Base-by-base conservation (phyloP, 2,329 filamentous ascomycete species). In the Aureobasidium subglaciale region DNA sequence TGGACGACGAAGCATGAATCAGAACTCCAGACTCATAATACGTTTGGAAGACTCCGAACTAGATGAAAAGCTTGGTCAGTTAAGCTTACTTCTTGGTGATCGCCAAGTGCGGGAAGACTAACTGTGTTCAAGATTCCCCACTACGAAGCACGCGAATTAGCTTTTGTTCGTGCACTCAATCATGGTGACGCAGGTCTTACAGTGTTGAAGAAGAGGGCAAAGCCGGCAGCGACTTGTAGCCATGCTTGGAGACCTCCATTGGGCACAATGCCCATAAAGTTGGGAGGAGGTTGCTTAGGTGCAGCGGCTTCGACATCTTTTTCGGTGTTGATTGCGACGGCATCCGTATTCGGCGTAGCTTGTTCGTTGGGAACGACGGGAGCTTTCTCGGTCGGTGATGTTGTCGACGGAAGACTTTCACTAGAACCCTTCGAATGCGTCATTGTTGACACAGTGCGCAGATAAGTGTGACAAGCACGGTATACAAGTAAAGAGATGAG, bases 151-250 rank as follows among this genome's bases (percentile, higher is more conserved):
- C n/a, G n/a, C n/a, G n/a, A n/a, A n/a, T n/a, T n/a, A n/a, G n/a
- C n/a, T n/a, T n/a, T n/a, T n/a, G n/a, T n/a, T n/a, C n/a, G n/a
- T n/a, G n/a, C n/a, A n/a, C n/a, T n/a, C n/a, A n/a, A n/a, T n/a
- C n/a, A n/a, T n/a, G n/a, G n/a, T n/a, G n/a, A n/a, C n/a, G n/a
- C n/a, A n/a, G n/a, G n/a, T n/a, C n/a, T n/a, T n/a, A n/a, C n/a
- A n/a, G 70, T 70, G 60, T 77, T 77, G 58, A 75, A 75, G 59
- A 77, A 71, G 7, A 78, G 58, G 52, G 76, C 74, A 63, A 77
- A 78, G n/a, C 65, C 64, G 2, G 72, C 73, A 1, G 75, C 49
- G 4, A 78, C 75, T 57, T 77, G 75, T 27, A 78, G 60, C 75
- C 75, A 78, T 4, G 75, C 75, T 59, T 58, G 65, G 5, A 74